These are phyloP conservation scores for Ogataea nitratoaversa DNA, from an alignment of 805 yeast genomes.

Conservation along the genomic window DNA sequence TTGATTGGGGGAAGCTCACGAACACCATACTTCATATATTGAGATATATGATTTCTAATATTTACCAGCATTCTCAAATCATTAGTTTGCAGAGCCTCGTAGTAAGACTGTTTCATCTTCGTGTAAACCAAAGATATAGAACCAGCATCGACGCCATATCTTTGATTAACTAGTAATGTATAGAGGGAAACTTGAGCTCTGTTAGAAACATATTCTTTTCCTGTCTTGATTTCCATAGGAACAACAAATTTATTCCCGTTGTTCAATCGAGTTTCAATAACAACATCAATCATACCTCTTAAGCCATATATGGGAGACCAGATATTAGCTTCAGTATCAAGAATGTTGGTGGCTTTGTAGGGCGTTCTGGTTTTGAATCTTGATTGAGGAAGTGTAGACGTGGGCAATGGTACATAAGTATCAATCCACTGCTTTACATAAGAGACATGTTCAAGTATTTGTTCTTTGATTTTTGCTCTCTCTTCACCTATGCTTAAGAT, in stretches of 20 bases:
- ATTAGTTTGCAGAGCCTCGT: conserved; percentile 39
- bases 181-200: conserved; percentile 85
- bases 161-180: conserved; percentile 70
- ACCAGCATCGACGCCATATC: conserved; percentile 66
- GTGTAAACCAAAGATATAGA: conserved; percentile 74
- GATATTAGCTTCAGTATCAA: conserved; percentile 86
- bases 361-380: conserved; percentile 26
- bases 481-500: conserved; percentile 56
- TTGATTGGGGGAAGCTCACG: conserved; percentile 51
- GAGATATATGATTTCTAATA: conserved; percentile 67
- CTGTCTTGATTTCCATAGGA: conserved; percentile 91
- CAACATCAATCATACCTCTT: conserved; percentile 86
- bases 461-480: conserved; percentile 37
- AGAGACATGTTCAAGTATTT: conserved; percentile 44
- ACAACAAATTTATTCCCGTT: conserved; percentile 49
- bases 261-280: conserved; percentile 54
- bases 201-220: conserved; percentile 62
- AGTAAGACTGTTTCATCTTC: conserved; percentile 43
- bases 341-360: conserved; percentile 55
- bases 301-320: conserved; percentile 91
- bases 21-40: conserved; percentile 46
- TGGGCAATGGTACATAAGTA: conserved; percentile 31
- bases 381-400: conserved; percentile 1
- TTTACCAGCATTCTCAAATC: conserved; percentile 69
- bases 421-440: conserved; percentile 52